Evolutionary conservation across 225 moss, liverwort and hornwort species (phyloP).

Genomic region (Rhytidiadelphus loreus): DNA sequence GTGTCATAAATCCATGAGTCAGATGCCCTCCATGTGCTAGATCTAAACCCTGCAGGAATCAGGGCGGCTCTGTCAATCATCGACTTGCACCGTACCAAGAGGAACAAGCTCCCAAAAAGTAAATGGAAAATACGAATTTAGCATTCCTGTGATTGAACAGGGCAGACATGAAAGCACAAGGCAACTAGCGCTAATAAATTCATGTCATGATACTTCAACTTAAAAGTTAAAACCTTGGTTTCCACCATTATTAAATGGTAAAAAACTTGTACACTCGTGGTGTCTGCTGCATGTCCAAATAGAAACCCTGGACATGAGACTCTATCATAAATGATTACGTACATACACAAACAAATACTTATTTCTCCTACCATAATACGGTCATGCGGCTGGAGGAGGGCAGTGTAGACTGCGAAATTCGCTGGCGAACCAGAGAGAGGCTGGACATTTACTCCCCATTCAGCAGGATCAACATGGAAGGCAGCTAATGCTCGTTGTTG

Average conservation of each 20-base stretch:
- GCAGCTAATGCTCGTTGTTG: conserved; percentile 72
- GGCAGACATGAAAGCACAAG: neutral
- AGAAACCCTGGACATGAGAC: neutral
- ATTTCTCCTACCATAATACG: conserved; percentile 55
- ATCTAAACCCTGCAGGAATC: conserved; percentile 59
- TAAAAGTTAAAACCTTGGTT: neutral
- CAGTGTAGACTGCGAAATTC: conserved; percentile 78
- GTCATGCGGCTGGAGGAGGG: conserved; percentile 80
- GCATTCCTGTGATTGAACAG: neutral
- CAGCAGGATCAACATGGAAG: conserved; percentile 44
- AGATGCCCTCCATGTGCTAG: conserved; percentile 83
- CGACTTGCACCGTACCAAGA: neutral
- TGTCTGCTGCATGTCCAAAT: neutral
- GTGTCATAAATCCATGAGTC: conserved; percentile 85
- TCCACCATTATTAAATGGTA: neutral
- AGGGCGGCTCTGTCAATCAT: neutral
- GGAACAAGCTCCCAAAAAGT: neutral
- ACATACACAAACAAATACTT: neutral
- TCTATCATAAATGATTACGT: neutral
- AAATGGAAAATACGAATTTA: neutral
- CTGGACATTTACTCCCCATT: conserved; percentile 90
- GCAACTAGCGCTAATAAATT: neutral
- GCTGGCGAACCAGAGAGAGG: conserved; percentile 86
- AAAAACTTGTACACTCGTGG: neutral
- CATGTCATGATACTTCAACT: neutral